Conservation (phyloP, 352 stramenopile genomes). For the Phytophthora niederhauseri region DNA sequence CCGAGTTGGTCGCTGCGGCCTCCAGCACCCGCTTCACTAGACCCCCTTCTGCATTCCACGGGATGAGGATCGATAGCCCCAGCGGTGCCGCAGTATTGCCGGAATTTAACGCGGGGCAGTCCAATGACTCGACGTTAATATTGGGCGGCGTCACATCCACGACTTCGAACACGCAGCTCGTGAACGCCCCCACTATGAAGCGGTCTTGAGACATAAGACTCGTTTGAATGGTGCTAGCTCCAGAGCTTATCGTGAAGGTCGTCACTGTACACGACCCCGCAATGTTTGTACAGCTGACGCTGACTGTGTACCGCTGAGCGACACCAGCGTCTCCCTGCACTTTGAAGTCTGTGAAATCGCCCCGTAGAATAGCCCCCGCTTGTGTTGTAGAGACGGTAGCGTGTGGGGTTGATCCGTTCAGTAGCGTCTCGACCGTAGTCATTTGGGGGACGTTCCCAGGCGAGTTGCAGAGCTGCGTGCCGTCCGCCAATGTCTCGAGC, state of each 20-base stretch:
- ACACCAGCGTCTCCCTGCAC: constrained; percentile 78
- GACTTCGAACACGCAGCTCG: constrained; percentile 62
- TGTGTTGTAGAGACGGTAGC: constrained; percentile 35
- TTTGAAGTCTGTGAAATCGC: constrained; percentile 90
- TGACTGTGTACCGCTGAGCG: constrained; percentile 39
- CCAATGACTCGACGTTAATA: constrained; percentile 36
- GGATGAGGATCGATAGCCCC: constrained; percentile 41
- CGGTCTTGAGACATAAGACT: constrained; percentile 50
- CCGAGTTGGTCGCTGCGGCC: constrained; percentile 51
- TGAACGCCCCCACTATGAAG: constrained; percentile 60
- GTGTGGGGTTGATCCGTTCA: constrained; percentile 43
- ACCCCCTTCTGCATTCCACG: constrained; percentile 74
- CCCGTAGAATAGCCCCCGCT: constrained; percentile 84
- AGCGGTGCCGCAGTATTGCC: constrained; percentile 31
- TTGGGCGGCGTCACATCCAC: constrained; percentile 7
- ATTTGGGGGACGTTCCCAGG: constrained; percentile 93
- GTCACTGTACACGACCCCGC: constrained; percentile 11
- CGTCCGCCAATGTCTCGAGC: constrained; percentile 52
- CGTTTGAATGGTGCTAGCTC: constrained; percentile 36
- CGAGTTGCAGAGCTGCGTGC: constrained; percentile 89
- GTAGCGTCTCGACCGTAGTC: constrained; percentile 25
- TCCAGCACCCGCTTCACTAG: constrained; percentile 60
- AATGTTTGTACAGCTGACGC: constrained; percentile 11
- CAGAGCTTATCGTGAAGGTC: constrained; percentile 21
- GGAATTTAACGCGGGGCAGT: constrained; percentile 27